Base-by-base conservation (phyloP, 2,329 filamentous ascomycete genomes). In the Sarocladiaceae sp. region DNA sequence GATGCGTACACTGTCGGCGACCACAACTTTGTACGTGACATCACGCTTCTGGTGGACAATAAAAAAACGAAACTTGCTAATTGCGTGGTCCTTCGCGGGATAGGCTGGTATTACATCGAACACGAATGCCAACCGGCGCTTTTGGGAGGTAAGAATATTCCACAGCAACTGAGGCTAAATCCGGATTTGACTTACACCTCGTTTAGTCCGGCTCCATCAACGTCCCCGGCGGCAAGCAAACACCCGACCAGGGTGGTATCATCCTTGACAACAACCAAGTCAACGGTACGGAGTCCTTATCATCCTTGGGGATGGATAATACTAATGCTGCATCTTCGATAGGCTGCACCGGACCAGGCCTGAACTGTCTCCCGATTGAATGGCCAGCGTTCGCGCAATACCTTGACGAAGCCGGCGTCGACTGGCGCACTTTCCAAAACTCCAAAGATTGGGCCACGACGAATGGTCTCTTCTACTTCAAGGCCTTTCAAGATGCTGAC, bases 301-400 rank as follows among this genome's bases (percentile, higher is more conserved):
- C 28, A 6, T 15, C 56, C 28, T 31, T 31, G 15, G 8, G 15
- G 15, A 8, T 31, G 28, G 28, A 31, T 31, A 15, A 7, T 31
- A 31, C 15, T 70, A 23, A 23, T 48, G 11, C 29, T 28, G 36
- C 31, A 8, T 15, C 35, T 17, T 15, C 39, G n/a, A 17, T 42
- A 62, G 62, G 64, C 12, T 78, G 75, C 54, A 71, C 74, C 28
- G 62, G 56, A 4, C 57, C 64, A 1, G 60, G 71, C 29, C 63
- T 77, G 18, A 76, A 75, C 58, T 79, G 76, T 58, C 77, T 77
- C 46, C 76, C 76, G 1, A 67, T 78, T 29, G 71, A 72, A 53
- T 79, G 76, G 76, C 75, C 76, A 53, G 76, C 75, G 0, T 69
- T 72, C 39, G 74, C 71, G 36, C 73, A 78, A 55, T 66, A 72